A percentile compares a stretch with the other conserved stretches of the same genome.
These are phyloP conservation scores for Aureobasidium uvarum DNA, from an alignment of 2,329 filamentous ascomycete species.

Conservation along the genomic window DNA sequence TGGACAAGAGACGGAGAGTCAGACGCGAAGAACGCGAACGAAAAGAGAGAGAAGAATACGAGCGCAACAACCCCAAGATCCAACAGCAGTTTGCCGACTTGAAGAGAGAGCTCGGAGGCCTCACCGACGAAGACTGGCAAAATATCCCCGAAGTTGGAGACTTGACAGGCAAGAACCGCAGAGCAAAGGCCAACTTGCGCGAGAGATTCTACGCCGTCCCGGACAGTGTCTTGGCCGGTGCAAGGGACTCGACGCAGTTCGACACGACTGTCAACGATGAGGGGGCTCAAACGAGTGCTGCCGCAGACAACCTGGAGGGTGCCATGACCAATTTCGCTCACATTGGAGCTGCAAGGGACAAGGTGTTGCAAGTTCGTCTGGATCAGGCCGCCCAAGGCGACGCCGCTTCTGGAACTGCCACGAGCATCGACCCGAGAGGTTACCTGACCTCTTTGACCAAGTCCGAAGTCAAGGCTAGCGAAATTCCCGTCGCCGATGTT, in stretches of 20 bases:
- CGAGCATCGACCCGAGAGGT: slow-evolving; percentile 89
- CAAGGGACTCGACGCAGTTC: slow-evolving; percentile 74
- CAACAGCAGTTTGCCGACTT: slow-evolving; percentile 96
- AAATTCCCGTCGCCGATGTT: slow-evolving; percentile 88
- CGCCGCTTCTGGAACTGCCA: slow-evolving; percentile 72
- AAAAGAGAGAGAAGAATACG: slow-evolving; percentile 89
- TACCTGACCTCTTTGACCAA: slow-evolving; percentile 91
- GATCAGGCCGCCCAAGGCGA: slow-evolving; percentile 81
- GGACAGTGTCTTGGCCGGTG: slow-evolving; percentile 88
- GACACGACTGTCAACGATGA: slow-evolving; percentile 88
- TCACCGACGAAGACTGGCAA: slow-evolving; percentile 96
- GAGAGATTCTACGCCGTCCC: slow-evolving; percentile 89
- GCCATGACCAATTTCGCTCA: slow-evolving; percentile 98
- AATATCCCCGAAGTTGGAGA: slow-evolving; percentile 94
- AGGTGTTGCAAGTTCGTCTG: slow-evolving; percentile 89
- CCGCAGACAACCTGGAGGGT: slow-evolving; percentile 59
- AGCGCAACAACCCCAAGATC: slow-evolving; percentile 96
- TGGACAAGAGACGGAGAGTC: slow-evolving; percentile 79
- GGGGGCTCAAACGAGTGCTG: slow-evolving; percentile 48
- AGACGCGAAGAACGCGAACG: slow-evolving; percentile 90
- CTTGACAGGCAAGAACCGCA: slow-evolving; percentile 87
- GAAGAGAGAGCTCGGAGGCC: slow-evolving; percentile 81
- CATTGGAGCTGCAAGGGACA: slow-evolving; percentile 93
- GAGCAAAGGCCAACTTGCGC: slow-evolving; percentile 76
- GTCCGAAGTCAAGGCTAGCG: slow-evolving; percentile 72